Conservation (phyloP, 2,329 filamentous ascomycete species). For the Beauveria medogensis region DNA sequence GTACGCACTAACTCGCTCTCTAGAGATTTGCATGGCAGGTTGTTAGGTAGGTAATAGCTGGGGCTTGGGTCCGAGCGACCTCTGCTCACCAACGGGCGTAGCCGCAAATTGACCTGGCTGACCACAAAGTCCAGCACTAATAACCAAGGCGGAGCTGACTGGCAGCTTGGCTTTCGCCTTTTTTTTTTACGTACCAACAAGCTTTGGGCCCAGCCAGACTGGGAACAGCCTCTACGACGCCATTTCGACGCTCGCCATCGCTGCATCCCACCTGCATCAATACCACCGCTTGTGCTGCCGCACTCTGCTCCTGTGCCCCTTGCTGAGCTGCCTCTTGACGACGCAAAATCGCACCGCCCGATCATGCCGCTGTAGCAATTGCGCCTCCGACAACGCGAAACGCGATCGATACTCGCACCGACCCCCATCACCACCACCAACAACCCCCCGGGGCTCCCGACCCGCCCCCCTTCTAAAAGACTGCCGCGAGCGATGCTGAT, state of each 20-base stretch:
- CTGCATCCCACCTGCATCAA: background rate
- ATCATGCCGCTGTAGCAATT: constrained; percentile 10
- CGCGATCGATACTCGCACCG: background rate
- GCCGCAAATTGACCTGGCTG: constrained; percentile 8
- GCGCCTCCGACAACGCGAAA: background rate
- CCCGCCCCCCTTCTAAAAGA: constrained; percentile 6
- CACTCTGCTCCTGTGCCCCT: background rate
- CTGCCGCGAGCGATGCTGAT: constrained; percentile 26
- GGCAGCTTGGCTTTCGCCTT: background rate
- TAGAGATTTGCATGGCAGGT: background rate
- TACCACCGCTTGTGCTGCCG: background rate
- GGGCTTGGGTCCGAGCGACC: background rate
- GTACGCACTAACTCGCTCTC: background rate
- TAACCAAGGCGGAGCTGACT: too few species aligned
- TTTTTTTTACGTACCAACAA: constrained; percentile 4
- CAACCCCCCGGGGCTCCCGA: constrained; percentile 1
- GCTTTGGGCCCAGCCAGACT: background rate
- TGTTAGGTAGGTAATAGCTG: background rate
- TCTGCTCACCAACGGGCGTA: background rate
- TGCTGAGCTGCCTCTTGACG: background rate
- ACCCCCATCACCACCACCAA: constrained; percentile 1
- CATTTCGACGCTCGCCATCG: background rate
- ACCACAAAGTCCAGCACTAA: background rate
- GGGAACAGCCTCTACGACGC: constrained; percentile 1
- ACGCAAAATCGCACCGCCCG: background rate